Evolutionary conservation across 2,329 filamentous ascomycete genomes (phyloP).

Genomic region (Xylariaceae sp.): DNA sequence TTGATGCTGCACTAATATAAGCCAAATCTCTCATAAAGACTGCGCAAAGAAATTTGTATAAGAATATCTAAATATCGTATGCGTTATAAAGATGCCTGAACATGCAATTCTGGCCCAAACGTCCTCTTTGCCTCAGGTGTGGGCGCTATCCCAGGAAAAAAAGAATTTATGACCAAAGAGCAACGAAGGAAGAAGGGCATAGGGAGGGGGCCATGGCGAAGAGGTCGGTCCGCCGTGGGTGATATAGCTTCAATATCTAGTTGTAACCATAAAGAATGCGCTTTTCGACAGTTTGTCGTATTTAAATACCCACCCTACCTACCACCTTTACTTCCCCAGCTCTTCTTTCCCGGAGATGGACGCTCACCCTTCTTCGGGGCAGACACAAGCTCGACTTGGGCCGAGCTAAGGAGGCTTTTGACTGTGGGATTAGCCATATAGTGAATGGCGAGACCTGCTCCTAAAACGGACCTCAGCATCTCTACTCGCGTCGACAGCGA

Average conservation of each 20-base stretch:
- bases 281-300: neutral
- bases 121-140: neutral
- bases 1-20: too few relatives aligned
- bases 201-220: neutral
- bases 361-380: conserved; percentile 17
- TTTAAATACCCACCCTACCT: conserved; percentile 12
- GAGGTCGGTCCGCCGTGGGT: neutral
- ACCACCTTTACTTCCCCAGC: conserved; percentile 16
- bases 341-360: conserved; percentile 15
- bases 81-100: neutral
- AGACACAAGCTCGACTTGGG: conserved; percentile 29
- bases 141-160: neutral
- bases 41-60: neutral
- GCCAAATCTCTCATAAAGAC: neutral
- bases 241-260: neutral
- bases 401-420: conserved; percentile 32
- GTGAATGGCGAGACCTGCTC: conserved; percentile 39
- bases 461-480: conserved; percentile 44
- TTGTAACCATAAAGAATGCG: neutral
- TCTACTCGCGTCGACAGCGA: conserved; percentile 44
- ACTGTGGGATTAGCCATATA: conserved; percentile 38
- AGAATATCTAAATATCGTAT: too few relatives aligned
- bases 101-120: neutral
- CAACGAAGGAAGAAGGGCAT: neutral
- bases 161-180: neutral